These are phyloP conservation scores for Terana coerulea DNA, from an alignment of 768 basidiomycete genomes.

Conservation along the genomic window DNA sequence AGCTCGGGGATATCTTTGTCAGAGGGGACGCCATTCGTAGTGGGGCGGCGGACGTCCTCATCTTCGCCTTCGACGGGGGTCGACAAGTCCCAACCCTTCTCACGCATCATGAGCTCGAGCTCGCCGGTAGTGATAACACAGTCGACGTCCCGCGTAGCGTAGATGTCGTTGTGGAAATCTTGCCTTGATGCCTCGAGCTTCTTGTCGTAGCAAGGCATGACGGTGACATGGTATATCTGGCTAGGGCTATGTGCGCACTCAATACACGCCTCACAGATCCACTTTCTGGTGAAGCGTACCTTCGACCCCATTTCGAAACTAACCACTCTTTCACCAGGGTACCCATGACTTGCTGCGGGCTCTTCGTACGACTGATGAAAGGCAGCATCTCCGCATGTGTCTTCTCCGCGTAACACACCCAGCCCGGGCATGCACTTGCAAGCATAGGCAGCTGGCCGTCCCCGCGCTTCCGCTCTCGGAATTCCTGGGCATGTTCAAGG, in stretches of 20 bases:
- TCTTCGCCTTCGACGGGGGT: slow-evolving; percentile 51
- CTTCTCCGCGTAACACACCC: slow-evolving; percentile 99
- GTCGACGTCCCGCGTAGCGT: slow-evolving; percentile 89
- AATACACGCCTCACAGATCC: neutral
- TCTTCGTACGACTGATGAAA: slow-evolving; percentile 84
- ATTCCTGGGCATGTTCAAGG: slow-evolving; percentile 78
- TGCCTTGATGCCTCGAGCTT: slow-evolving; percentile 95
- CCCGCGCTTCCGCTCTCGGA: slow-evolving; percentile 57
- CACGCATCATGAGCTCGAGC: slow-evolving; percentile 78
- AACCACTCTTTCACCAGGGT: slow-evolving; percentile 90
- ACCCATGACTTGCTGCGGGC: slow-evolving; percentile 94
- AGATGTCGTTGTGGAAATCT: slow-evolving; percentile 83
- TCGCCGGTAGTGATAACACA: slow-evolving; percentile 98
- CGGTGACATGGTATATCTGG: slow-evolving; percentile 91
- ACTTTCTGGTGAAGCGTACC: slow-evolving; percentile 51
- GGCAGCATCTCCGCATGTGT: slow-evolving; percentile 92
- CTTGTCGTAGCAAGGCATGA: slow-evolving; percentile 99
- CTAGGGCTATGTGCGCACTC: slow-evolving; percentile 54
- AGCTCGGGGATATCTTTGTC: slow-evolving; percentile 57
- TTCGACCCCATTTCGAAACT: slow-evolving; percentile 58
- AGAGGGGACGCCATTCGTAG: neutral
- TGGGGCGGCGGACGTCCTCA: slow-evolving; percentile 5
- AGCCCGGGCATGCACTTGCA: slow-evolving; percentile 95
- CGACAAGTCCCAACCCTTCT: slow-evolving; percentile 77
- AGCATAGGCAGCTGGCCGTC: slow-evolving; percentile 73